Evolutionary conservation across 2,329 filamentous ascomycete species (phyloP).

Genomic region (Trichoderma atroviride): DNA sequence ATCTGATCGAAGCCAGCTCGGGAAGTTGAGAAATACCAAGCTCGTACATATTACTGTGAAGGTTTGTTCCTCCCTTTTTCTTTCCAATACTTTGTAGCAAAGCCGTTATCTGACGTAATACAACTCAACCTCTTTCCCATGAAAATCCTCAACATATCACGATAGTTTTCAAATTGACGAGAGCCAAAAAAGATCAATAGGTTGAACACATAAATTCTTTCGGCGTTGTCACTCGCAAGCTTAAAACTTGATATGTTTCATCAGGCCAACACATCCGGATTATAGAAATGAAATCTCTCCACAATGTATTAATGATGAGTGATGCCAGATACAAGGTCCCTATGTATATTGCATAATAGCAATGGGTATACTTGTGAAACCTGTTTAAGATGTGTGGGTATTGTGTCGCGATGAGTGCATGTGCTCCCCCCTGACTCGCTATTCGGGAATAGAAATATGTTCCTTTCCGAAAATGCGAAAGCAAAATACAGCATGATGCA

Average conservation of each 20-base stretch:
- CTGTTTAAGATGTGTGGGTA: not conserved
- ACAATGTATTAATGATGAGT: no score
- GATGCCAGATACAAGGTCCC: no score
- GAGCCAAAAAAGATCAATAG: not conserved
- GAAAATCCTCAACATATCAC: not conserved
- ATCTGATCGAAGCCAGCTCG: not conserved
- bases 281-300: not conserved
- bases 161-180: accelerated
- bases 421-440: not conserved
- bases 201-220: not conserved
- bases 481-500: no score
- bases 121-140: not conserved
- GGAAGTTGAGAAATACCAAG: not conserved
- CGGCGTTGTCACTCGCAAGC: not conserved
- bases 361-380: not conserved
- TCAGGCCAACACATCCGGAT: not conserved
- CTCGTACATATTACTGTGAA: not conserved
- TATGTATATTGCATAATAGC: not conserved
- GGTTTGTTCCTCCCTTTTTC: not conserved
- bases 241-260: not conserved
- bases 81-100: not conserved
- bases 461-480: not conserved
- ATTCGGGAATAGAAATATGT: not conserved
- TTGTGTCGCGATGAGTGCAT: not conserved
- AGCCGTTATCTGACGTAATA: no score